These are phyloP conservation scores for Eucalyptus dawsonii DNA, from an alignment of 345 rosid genomes.

Conservation along the genomic window DNA sequence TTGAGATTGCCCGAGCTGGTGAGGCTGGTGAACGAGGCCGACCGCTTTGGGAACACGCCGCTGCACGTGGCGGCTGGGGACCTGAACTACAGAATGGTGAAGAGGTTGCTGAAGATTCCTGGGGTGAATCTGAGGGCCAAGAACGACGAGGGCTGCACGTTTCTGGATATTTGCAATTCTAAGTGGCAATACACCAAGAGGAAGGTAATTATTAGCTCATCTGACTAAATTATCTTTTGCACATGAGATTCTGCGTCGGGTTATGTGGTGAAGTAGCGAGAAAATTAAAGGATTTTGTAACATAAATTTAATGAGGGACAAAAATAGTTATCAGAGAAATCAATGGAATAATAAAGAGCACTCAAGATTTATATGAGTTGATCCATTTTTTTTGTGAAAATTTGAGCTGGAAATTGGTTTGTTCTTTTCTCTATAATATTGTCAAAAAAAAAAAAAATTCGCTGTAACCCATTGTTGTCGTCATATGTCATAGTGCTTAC, in stretches of 20 bases:
- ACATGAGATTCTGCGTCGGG: neutral
- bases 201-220: neutral
- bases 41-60: too few relatives aligned
- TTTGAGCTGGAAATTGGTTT: neutral
- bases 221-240: neutral
- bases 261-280: neutral
- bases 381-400: too few relatives aligned
- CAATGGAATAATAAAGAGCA: too few relatives aligned
- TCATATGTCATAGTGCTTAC: neutral
- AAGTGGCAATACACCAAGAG: too few relatives aligned
- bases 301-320: too few relatives aligned
- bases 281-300: too few relatives aligned
- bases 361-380: neutral
- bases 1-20: neutral
- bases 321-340: neutral
- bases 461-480: neutral
- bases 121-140: too few relatives aligned
- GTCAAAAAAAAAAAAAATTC: too few relatives aligned
- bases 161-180: neutral
- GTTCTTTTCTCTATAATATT: neutral
- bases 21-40: neutral
- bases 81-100: too few relatives aligned
- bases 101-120: too few relatives aligned
- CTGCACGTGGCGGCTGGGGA: too few relatives aligned
- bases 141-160: too few relatives aligned